phyloP scores from a whole-genome alignment of 805 yeast genomes.

The Kodamaea laetipori region DNA sequence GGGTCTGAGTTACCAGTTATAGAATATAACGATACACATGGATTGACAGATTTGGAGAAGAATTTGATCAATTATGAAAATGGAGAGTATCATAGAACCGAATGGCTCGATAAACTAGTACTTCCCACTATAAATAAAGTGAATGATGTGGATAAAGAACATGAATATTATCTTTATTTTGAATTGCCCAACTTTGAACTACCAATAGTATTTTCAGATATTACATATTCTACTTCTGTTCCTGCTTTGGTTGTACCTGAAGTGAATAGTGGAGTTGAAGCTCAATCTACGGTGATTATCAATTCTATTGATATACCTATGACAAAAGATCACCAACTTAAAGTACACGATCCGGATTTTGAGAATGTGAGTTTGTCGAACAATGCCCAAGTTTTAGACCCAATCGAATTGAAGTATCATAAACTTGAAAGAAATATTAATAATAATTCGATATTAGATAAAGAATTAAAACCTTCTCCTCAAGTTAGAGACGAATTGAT shows the following conservation, averaged over 20 bases:
- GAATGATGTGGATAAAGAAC: slow-evolving; percentile 10
- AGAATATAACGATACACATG: background rate
- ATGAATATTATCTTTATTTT: slow-evolving; percentile 32
- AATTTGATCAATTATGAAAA: slow-evolving; percentile 63
- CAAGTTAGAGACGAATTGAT: slow-evolving; percentile 73
- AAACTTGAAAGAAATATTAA: slow-evolving; percentile 77
- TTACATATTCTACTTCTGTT: slow-evolving; percentile 33
- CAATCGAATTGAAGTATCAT: slow-evolving; percentile 85
- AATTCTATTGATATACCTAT: slow-evolving; percentile 37
- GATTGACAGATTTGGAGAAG: slow-evolving; percentile 44
- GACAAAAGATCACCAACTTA: slow-evolving; percentile 18
- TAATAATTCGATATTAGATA: slow-evolving; percentile 73
- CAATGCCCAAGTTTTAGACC: slow-evolving; percentile 51
- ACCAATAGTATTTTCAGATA: slow-evolving; percentile 71
- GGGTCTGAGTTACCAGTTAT: background rate
- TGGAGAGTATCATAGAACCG: slow-evolving; percentile 60
- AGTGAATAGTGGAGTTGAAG: slow-evolving; percentile 16
- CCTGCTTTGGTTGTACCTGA: background rate
- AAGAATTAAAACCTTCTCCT: slow-evolving; percentile 86
- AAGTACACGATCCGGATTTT: slow-evolving; percentile 50
- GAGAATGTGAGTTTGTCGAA: slow-evolving; percentile 2
- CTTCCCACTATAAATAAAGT: slow-evolving; percentile 38
- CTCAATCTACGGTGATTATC: slow-evolving; percentile 36
- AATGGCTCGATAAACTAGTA: slow-evolving; percentile 76
- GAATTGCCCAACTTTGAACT: slow-evolving; percentile 64